Percentiles rank a stretch among this genome's conserved stretches.
Evolutionary conservation across 179 eudicot genomes (phyloP).

Genomic region (Amaranthus tricolor): DNA sequence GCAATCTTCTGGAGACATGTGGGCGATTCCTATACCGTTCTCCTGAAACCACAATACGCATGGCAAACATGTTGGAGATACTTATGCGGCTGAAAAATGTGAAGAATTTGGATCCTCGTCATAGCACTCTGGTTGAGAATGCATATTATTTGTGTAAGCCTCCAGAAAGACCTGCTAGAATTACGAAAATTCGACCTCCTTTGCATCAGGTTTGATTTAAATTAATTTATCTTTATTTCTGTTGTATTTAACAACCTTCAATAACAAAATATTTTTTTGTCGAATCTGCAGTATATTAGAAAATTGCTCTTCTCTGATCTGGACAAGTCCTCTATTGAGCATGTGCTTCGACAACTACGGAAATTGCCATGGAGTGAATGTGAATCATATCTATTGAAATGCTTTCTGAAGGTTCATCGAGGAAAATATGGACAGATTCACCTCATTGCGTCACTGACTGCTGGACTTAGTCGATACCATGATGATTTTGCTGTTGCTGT

Average conservation of each 20-base stretch:
- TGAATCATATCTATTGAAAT: conserved; percentile 80
- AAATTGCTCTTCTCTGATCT: conserved; percentile 92
- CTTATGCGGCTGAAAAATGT: conserved; percentile 97
- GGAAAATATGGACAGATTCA: conserved; percentile 99
- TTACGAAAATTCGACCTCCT: conserved; percentile 94
- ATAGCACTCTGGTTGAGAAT: conserved; percentile 96
- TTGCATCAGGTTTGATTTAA: conserved; percentile 77
- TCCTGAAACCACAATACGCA: conserved; percentile 88
- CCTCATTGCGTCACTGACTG: conserved; percentile 88
- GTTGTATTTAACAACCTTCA: conserved; percentile 6
- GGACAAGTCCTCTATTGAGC: conserved; percentile 90
- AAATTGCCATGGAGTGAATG: conserved; percentile 97
- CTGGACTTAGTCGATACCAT: conserved; percentile 93
- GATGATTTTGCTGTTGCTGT: conserved; percentile 96
- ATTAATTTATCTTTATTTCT: background rate
- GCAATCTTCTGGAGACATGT: conserved; percentile 99
- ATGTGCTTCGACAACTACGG: conserved; percentile 94
- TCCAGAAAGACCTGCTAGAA: conserved; percentile 91
- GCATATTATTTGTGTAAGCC: conserved; percentile 98
- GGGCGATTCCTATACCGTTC: conserved; percentile 95
- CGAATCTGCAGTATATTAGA: conserved; percentile 78
- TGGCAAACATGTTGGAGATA: conserved; percentile 98
- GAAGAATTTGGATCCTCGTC: conserved; percentile 98
- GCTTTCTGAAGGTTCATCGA: conserved; percentile 93
- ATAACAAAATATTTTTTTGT: conserved; percentile 20